Percentiles rank a stretch among this genome's conserved stretches.
These are phyloP conservation scores for Suillus fuscotomentosus DNA, from an alignment of 768 basidiomycete genomes.

Conservation along the genomic window DNA sequence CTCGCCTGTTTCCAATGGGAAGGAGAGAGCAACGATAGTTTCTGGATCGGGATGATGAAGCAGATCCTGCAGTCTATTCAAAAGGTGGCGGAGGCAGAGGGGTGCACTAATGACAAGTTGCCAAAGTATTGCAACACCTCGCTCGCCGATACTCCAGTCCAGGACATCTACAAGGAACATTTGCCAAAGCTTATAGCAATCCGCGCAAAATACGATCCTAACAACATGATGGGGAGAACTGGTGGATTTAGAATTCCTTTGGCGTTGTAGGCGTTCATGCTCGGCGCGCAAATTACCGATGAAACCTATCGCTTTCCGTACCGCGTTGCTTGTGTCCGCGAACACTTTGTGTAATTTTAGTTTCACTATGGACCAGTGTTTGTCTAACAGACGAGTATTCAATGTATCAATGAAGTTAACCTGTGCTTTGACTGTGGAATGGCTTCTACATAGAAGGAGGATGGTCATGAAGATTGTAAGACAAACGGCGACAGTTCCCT, in stretches of 20 bases:
- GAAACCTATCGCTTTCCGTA: neutral
- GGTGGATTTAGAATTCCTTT: conserved; percentile 19
- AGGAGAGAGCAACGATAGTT: conserved; percentile 6
- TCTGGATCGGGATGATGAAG: conserved; percentile 11
- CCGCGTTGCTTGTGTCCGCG: neutral
- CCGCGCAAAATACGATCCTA: conserved; percentile 13
- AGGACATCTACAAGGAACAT: conserved; percentile 11
- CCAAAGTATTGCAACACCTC: conserved; percentile 13
- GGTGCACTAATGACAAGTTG: neutral
- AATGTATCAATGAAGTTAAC: neutral
- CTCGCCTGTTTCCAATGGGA: conserved; percentile 16
- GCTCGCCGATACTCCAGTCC: conserved; percentile 4
- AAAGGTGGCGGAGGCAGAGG: neutral
- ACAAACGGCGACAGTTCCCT: no score
- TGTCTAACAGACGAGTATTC: neutral
- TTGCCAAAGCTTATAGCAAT: neutral
- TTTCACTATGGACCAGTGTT: neutral
- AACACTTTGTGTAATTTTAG: neutral
- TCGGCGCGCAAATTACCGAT: neutral
- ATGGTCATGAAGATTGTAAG: no score
- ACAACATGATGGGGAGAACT: conserved; percentile 10
- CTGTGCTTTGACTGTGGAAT: neutral
- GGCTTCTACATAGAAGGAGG: neutral
- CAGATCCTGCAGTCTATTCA: conserved; percentile 1
- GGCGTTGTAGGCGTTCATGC: neutral